Conservation (phyloP, 2,329 filamentous ascomycete species). For the Fusarium nurragi region DNA sequence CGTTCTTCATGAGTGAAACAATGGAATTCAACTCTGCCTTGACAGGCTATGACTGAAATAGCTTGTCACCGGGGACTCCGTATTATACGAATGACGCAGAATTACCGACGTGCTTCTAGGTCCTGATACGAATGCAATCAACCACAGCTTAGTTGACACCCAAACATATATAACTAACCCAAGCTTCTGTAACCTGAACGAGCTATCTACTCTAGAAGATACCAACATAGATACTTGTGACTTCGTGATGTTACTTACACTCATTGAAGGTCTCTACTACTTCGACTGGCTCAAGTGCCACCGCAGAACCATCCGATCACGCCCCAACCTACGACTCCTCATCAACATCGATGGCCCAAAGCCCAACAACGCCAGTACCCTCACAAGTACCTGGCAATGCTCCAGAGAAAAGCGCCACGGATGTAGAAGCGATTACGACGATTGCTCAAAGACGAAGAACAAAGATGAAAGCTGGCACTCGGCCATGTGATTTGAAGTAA, state of each 20-base stretch:
- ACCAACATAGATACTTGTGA: not conserved
- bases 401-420: not conserved
- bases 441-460: not conserved
- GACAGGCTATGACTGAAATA: not conserved
- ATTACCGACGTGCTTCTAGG: slow-evolving; percentile 8
- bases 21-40: not conserved
- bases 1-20: not conserved
- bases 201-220: not conserved
- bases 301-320: not conserved
- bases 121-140: not conserved
- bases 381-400: not conserved
- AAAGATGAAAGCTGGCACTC: slow-evolving; percentile 5
- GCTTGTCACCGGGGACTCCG: not conserved
- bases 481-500: slow-evolving; percentile 22
- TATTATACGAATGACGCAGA: slow-evolving; percentile 18
- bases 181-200: not conserved
- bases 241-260: not conserved
- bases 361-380: not conserved
- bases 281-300: not conserved
- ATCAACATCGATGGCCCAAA: not conserved
- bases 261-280: not conserved
- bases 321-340: not conserved
- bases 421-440: not conserved
- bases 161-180: not conserved
- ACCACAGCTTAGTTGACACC: not conserved